Conservation (phyloP, 306 rosid genomes). For the Casuarina glauca region DNA sequence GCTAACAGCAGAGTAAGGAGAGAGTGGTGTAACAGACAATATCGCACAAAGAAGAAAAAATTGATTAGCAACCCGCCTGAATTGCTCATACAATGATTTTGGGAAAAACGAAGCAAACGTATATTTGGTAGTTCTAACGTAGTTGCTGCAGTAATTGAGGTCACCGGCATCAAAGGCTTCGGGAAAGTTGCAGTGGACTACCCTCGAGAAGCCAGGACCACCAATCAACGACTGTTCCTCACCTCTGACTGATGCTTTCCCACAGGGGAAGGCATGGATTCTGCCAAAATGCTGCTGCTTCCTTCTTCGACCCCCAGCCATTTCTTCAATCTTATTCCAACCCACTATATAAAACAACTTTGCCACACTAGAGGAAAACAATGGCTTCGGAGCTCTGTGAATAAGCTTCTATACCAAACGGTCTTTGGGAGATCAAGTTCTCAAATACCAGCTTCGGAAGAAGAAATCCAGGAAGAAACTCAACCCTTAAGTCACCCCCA, state of each 20-base stretch:
- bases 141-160: conserved; percentile 61
- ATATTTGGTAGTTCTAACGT: conserved; percentile 82
- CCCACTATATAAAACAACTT: conserved; percentile 3
- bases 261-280: conserved; percentile 82
- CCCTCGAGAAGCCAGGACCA: conserved; percentile 95
- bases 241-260: conserved; percentile 59
- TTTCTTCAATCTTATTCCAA: conserved; percentile 6
- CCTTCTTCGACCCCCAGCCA: conserved; percentile 65
- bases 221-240: conserved; percentile 78
- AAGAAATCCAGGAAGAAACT: conserved; percentile 1
- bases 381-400: conserved; percentile 8
- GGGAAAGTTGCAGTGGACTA: conserved; percentile 70
- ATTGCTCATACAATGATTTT: conserved; percentile 88
- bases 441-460: conserved; percentile 6
- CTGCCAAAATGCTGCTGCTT: conserved; percentile 67
- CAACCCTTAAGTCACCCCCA: not conserved
- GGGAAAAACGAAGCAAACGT: conserved; percentile 83
- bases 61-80: conserved; percentile 82
- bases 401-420: conserved; percentile 10
- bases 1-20: conserved; percentile 86
- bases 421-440: conserved; percentile 12
- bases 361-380: not conserved
- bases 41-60: conserved; percentile 81
- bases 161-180: conserved; percentile 50
- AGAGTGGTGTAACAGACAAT: conserved; percentile 68